Evolutionary conservation across 1,284 basidiomycete genomes (phyloP).

Genomic region (Melampsora larici-populina): DNA sequence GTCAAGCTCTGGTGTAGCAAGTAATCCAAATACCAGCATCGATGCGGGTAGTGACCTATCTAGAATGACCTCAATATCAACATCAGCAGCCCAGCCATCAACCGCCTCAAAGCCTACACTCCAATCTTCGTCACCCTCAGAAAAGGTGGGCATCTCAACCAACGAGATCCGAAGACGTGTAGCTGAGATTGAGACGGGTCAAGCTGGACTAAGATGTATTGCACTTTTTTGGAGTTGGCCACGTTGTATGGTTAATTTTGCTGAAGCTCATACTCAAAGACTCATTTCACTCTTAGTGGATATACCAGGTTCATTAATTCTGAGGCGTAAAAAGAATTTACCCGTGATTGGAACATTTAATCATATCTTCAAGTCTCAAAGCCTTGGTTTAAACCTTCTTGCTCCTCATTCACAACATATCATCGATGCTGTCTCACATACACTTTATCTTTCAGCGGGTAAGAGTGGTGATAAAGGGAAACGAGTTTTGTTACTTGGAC

Average conservation of each 20-base stretch:
- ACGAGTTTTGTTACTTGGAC: constrained; percentile 25
- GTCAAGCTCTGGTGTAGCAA: too few relatives aligned
- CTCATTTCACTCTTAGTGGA: constrained; percentile 15
- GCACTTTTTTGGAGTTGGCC: constrained; percentile 35
- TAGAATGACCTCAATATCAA: not conserved
- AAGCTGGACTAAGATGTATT: constrained; percentile 33
- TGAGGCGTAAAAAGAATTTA: constrained; percentile 38
- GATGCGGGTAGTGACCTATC: constrained; percentile 11
- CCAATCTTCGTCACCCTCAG: not conserved
- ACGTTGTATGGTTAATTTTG: constrained; percentile 13
- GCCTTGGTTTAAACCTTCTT: not conserved
- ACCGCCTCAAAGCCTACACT: not conserved
- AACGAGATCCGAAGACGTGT: constrained; percentile 39
- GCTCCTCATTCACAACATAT: constrained; percentile 10
- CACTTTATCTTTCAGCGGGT: constrained; percentile 34
- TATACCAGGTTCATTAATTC: constrained; percentile 28
- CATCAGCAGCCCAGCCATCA: not conserved
- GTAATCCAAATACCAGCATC: not conserved
- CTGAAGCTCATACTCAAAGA: constrained; percentile 20
- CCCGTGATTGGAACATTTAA: constrained; percentile 23
- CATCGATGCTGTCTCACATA: constrained; percentile 28
- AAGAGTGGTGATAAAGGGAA: constrained; percentile 39
- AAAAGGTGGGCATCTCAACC: constrained; percentile 29
- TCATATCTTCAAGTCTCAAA: constrained; percentile 32
- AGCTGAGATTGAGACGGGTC: constrained; percentile 39